These are phyloP conservation scores for Chondrus crispus DNA, from an alignment of 23 red algal genomes.

Conservation along the genomic window DNA sequence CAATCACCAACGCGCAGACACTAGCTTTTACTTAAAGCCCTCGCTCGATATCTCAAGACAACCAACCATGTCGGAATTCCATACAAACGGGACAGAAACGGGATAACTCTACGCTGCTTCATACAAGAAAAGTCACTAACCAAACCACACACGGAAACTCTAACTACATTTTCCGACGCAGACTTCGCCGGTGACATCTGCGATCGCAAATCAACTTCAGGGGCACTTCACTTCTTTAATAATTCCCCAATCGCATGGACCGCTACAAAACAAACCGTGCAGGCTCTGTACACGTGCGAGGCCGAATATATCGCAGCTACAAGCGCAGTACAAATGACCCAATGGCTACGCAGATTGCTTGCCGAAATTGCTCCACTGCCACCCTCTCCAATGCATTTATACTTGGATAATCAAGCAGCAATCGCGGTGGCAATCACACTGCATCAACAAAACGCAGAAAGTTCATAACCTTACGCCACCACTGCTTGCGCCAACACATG, in stretches of 20 bases:
- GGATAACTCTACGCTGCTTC: too few species aligned
- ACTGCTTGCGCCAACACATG: slow-evolving; percentile 24
- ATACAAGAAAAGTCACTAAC: too few species aligned
- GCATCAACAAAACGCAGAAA: slow-evolving; percentile 17
- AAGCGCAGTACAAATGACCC: neutral
- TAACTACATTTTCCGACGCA: neutral
- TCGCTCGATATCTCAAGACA: neutral
- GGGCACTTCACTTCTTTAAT: neutral
- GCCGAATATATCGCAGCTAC: neutral
- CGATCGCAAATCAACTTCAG: neutral
- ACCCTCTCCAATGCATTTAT: neutral
- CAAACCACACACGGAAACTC: neutral
- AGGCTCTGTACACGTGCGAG: neutral
- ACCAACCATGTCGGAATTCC: neutral
- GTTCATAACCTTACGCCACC: slow-evolving; percentile 6
- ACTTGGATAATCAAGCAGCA: slow-evolving; percentile 4
- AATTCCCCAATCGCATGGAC: neutral
- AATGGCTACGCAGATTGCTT: neutral
- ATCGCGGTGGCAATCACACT: neutral
- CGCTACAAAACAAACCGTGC: neutral
- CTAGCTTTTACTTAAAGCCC: neutral
- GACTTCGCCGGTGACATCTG: neutral
- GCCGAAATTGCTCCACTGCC: neutral
- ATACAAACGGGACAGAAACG: too few species aligned
- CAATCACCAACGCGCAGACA: neutral